Evolutionary conservation across 2,329 filamentous ascomycete genomes (phyloP).

Genomic region (Paracamarosporium sp.): DNA sequence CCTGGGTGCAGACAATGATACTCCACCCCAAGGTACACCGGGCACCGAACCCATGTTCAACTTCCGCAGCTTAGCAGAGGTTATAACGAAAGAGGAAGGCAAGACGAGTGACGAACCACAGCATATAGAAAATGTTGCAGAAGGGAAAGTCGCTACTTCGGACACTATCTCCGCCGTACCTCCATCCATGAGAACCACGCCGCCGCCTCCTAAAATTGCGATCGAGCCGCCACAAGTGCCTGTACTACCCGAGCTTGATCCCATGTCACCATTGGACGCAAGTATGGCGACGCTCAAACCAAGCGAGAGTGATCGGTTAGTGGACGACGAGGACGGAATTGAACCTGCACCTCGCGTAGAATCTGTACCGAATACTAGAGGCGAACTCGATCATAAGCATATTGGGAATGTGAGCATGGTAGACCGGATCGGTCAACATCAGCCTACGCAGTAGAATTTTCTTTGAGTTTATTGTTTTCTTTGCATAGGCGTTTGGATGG

Average conservation of each 20-base stretch:
- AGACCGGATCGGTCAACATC: constrained; percentile 28
- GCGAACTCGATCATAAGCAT: constrained; percentile 41
- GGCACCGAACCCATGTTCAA: constrained; percentile 85
- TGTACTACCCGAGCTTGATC: constrained; percentile 12
- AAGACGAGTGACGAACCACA: constrained; percentile 52
- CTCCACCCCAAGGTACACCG: constrained; percentile 48
- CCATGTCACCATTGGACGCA: constrained; percentile 25
- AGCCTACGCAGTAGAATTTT: constrained; percentile 37
- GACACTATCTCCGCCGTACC: not conserved
- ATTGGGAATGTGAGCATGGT: constrained; percentile 41
- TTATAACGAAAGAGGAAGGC: constrained; percentile 71
- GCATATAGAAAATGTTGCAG: constrained; percentile 47
- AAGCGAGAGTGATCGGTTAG: constrained; percentile 14
- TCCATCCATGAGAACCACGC: constrained; percentile 28
- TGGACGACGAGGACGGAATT: constrained; percentile 33
- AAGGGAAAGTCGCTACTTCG: constrained; percentile 8
- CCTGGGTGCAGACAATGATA: constrained; percentile 34
- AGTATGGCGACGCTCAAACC: constrained; percentile 39
- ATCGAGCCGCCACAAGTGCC: constrained; percentile 14
- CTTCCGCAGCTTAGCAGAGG: constrained; percentile 84
- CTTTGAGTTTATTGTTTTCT: not conserved
- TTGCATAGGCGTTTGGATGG: constrained; percentile 12
- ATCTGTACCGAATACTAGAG: constrained; percentile 21
- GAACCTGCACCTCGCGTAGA: constrained; percentile 31
- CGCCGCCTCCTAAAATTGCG: constrained; percentile 17